Evolutionary conservation across 2,329 filamentous ascomycete genomes (phyloP).

Genomic region (Clarireedia paspali): DNA sequence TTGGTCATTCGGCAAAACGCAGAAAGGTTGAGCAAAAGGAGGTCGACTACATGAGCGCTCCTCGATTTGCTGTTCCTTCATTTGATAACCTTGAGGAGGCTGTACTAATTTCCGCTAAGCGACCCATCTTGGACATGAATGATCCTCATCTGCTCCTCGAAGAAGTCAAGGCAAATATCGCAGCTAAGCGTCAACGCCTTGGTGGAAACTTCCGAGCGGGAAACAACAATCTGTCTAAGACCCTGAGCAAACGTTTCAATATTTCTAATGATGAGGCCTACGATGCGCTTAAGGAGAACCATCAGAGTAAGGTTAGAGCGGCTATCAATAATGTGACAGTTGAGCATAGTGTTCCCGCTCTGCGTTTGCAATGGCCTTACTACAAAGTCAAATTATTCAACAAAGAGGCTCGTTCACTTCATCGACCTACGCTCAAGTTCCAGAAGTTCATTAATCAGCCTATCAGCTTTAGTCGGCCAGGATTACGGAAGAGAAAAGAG

Average conservation of each 20-base stretch:
- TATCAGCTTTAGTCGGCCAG: constrained; percentile 67
- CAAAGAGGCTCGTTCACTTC: constrained; percentile 71
- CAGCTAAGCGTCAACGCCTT: constrained; percentile 45
- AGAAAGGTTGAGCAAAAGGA: constrained; percentile 47
- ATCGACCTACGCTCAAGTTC: constrained; percentile 72
- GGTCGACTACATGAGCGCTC: constrained; percentile 50
- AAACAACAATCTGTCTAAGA: constrained; percentile 61
- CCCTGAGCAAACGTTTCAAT: constrained; percentile 79
- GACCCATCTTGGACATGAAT: constrained; percentile 76
- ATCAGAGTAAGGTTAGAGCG: constrained; percentile 90
- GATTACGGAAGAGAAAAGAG: constrained; percentile 70
- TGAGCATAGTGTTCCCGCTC: constrained; percentile 86
- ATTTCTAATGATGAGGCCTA: constrained; percentile 95
- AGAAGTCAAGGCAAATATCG: constrained; percentile 57
- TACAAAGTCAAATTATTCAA: constrained; percentile 78
- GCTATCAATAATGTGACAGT: constrained; percentile 87
- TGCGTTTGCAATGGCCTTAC: constrained; percentile 90
- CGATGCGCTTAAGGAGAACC: constrained; percentile 91
- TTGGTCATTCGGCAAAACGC: constrained; percentile 50
- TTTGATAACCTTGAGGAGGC: constrained; percentile 75
- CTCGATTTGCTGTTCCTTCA: constrained; percentile 56
- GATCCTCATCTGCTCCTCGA: constrained; percentile 84
- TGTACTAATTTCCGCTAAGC: constrained; percentile 66
- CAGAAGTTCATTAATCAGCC: constrained; percentile 57
- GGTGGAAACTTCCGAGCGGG: constrained; percentile 53